A percentile compares a stretch with the other conserved stretches of the same genome.
Conservation (phyloP, 768 basidiomycete species). For the Roridomyces roridus region DNA sequence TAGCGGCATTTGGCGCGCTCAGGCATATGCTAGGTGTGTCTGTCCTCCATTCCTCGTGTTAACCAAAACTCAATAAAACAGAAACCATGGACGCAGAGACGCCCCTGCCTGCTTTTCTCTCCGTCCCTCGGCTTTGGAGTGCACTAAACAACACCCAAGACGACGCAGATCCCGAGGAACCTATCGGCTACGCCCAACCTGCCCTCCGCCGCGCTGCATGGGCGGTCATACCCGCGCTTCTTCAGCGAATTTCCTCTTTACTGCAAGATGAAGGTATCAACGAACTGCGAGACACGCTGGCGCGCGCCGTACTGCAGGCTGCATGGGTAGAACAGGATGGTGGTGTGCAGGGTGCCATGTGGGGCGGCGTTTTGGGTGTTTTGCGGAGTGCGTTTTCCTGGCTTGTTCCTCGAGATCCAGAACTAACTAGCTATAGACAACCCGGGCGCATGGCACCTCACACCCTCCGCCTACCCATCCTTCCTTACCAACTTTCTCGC, state of each 20-base stretch:
- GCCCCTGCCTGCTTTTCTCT: conserved; percentile 38
- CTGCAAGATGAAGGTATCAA: conserved; percentile 13
- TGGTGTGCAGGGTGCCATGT: conserved; percentile 70
- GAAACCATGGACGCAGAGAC: too few species aligned
- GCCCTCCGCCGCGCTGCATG: conserved; percentile 63
- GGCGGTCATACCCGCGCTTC: conserved; percentile 37
- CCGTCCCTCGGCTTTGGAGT: conserved; percentile 61
- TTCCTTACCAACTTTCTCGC: conserved; percentile 79
- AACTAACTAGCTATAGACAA: conserved; percentile 47
- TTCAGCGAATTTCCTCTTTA: conserved; percentile 18
- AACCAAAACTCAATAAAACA: too few species aligned
- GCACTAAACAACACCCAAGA: background rate
- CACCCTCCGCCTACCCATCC: conserved; percentile 62
- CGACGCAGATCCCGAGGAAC: conserved; percentile 17
- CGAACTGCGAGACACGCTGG: conserved; percentile 45
- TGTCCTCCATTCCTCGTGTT: too few species aligned
- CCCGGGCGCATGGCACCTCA: conserved; percentile 8
- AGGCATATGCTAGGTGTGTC: conserved; percentile 67
- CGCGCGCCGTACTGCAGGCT: conserved; percentile 67
- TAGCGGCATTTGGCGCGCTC: conserved; percentile 70
- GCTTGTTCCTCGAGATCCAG: background rate
- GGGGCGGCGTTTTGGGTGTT: conserved; percentile 73
- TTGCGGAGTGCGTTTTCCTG: conserved; percentile 61
- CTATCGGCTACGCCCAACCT: conserved; percentile 56
- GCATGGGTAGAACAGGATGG: conserved; percentile 73